Evolutionary conservation across 2,329 filamentous ascomycete species (phyloP).

Genomic region (Colletotrichum scovillei): DNA sequence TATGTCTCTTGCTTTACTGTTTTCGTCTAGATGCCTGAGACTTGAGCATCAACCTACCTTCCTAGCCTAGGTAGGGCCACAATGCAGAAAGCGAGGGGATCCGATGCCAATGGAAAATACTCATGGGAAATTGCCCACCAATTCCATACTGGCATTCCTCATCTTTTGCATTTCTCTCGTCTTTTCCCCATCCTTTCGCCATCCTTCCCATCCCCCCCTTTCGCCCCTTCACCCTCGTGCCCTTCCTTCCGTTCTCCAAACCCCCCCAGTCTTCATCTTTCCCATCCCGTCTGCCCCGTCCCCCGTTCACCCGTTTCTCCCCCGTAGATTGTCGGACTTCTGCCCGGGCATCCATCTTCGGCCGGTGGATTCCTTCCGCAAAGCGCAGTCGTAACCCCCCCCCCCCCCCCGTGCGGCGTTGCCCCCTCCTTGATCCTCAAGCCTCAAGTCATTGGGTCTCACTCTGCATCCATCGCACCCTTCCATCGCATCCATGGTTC

Average conservation of each 20-base stretch:
- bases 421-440: not conserved
- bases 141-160: not conserved
- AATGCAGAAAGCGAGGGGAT: conserved; percentile 1
- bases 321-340: not conserved
- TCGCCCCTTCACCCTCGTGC: not conserved
- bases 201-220: not conserved
- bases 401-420: not conserved
- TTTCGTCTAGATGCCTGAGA: not conserved
- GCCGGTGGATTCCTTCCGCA: not conserved
- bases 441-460: not conserved
- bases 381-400: not conserved
- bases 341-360: not conserved
- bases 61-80: not conserved
- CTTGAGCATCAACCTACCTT: not conserved
- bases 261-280: not conserved
- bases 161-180: not conserved
- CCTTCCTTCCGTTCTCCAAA: not conserved
- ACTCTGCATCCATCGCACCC: not conserved
- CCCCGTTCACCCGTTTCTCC: not conserved
- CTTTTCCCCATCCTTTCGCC: not conserved
- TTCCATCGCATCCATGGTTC: not conserved
- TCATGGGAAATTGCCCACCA: conserved; percentile 3
- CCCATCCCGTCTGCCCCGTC: not conserved
- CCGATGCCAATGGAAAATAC: not conserved
- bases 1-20: not conserved